Percentiles rank a stretch among this genome's conserved stretches.
Evolutionary conservation across 805 yeast genomes (phyloP).

Genomic region (Kazachstania bromeliacearum): DNA sequence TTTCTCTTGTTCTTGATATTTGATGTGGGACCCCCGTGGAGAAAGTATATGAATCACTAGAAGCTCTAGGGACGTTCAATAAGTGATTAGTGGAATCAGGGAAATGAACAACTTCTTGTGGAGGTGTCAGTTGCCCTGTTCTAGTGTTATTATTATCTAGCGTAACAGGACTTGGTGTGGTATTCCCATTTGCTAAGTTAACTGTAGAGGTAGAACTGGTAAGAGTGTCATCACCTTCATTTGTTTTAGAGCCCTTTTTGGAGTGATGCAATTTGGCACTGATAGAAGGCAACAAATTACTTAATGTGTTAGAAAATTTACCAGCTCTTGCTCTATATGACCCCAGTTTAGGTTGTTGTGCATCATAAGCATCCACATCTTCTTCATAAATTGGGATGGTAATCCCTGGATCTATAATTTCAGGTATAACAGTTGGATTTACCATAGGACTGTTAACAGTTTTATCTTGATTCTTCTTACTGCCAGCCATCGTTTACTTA

Average conservation of each 20-base stretch:
- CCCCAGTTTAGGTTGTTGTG: conserved; percentile 22
- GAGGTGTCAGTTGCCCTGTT: conserved; percentile 21
- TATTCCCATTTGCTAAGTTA: background rate
- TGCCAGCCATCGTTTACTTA: background rate
- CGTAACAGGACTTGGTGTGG: background rate
- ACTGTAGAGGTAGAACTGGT: conserved; percentile 11
- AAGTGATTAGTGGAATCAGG: conserved; percentile 21
- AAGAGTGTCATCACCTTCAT: conserved; percentile 5
- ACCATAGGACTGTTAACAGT: conserved; percentile 3
- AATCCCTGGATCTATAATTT: conserved; percentile 27
- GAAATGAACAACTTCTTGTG: conserved; percentile 20
- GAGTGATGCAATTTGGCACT: conserved; percentile 30
- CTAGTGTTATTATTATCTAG: background rate
- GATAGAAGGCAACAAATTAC: conserved; percentile 29
- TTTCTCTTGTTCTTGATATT: conserved; percentile 27
- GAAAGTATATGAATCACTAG: conserved; percentile 25
- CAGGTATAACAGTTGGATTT: conserved; percentile 27
- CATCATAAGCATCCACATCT: conserved; percentile 8
- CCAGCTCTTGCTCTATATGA: conserved; percentile 31
- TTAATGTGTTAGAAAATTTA: conserved; percentile 30
- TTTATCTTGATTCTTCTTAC: background rate
- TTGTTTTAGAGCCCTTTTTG: conserved; percentile 13
- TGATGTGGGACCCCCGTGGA: conserved; percentile 12
- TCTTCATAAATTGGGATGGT: conserved; percentile 29
- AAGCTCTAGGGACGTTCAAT: conserved; percentile 21